A percentile compares a stretch with the other conserved stretches of the same genome.
phyloP scores from a whole-genome alignment of 495 filamentous ascomycete genomes.

The Stereocaulon alpinum region DNA sequence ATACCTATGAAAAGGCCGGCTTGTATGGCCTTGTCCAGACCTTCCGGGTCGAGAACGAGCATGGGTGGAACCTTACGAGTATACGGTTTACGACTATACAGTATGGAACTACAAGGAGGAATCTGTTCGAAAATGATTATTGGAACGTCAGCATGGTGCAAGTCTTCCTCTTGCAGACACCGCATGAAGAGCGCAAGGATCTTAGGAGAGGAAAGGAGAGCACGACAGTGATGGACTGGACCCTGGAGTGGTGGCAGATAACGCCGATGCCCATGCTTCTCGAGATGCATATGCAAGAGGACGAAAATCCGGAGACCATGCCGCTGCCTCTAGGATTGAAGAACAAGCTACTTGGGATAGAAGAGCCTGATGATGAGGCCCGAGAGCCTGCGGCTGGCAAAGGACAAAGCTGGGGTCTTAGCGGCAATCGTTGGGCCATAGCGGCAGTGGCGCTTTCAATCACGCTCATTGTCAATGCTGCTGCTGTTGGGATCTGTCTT shows the following conservation, averaged over 20 bases:
- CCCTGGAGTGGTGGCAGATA: slow-evolving; percentile 6
- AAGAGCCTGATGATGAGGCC: background rate
- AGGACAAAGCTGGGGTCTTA: too few relatives aligned
- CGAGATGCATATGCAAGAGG: background rate
- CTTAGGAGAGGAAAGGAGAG: background rate
- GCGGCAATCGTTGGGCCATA: too few relatives aligned
- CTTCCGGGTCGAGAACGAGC: background rate
- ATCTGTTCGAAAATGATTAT: background rate
- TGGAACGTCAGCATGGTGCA: background rate
- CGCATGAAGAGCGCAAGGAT: background rate
- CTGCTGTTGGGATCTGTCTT: too few relatives aligned
- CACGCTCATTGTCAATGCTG: too few relatives aligned
- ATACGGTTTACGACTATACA: background rate
- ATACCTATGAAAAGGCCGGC: background rate
- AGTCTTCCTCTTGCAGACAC: background rate
- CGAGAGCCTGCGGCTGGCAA: background rate
- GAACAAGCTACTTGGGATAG: background rate
- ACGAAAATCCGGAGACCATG: too few relatives aligned
- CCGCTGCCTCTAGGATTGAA: background rate
- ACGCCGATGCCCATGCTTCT: background rate
- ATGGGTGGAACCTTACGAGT: background rate
- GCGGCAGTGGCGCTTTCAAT: too few relatives aligned
- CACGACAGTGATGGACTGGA: background rate
- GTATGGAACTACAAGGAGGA: background rate
- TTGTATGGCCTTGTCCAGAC: too few relatives aligned